phyloP scores from a whole-genome alignment of 768 basidiomycete genomes.

The Gymnopilus dilepis region DNA sequence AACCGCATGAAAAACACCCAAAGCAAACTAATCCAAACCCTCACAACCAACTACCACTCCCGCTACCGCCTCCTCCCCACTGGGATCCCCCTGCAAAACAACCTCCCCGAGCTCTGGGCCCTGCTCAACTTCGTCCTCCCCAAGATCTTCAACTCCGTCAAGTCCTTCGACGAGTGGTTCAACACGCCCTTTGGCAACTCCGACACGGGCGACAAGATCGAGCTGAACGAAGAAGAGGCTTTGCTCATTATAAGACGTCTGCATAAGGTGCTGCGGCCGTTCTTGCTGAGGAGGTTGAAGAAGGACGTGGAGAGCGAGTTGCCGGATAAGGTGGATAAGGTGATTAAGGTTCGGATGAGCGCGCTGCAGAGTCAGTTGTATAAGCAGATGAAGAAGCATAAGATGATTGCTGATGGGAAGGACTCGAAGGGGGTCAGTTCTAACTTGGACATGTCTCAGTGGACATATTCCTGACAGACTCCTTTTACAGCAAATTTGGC shows the following conservation, averaged over 20 bases:
- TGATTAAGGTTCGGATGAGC: constrained; percentile 96
- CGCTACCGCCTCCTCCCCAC: constrained; percentile 93
- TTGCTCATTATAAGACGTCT: constrained; percentile 94
- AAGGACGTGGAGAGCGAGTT: constrained; percentile 96
- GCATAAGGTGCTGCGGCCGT: constrained; percentile 96
- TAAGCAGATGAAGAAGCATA: constrained; percentile 98
- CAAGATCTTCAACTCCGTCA: constrained; percentile 98
- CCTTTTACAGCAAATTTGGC: constrained; percentile 63
- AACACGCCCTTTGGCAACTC: constrained; percentile 99
- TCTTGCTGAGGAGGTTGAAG: constrained; percentile 91
- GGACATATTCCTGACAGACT: background rate
- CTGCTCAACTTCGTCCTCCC: constrained; percentile 94
- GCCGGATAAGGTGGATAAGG: constrained; percentile 97
- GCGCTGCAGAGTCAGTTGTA: constrained; percentile 91
- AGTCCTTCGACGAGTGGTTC: constrained; percentile 99
- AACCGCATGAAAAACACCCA: constrained; percentile 98
- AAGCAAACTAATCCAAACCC: constrained; percentile 84
- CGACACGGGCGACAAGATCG: constrained; percentile 97
- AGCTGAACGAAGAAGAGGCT: constrained; percentile 99
- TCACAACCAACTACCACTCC: constrained; percentile 91
- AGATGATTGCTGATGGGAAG: constrained; percentile 91
- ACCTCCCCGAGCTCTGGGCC: constrained; percentile 94
- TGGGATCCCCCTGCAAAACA: constrained; percentile 96
- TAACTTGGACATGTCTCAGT: constrained; percentile 44
- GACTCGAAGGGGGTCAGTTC: constrained; percentile 81